Evolutionary conservation across 257 asterid genomes (phyloP), one percentile per base, ranked within the genome.

Genomic region (Cruciata laevipes): DNA sequence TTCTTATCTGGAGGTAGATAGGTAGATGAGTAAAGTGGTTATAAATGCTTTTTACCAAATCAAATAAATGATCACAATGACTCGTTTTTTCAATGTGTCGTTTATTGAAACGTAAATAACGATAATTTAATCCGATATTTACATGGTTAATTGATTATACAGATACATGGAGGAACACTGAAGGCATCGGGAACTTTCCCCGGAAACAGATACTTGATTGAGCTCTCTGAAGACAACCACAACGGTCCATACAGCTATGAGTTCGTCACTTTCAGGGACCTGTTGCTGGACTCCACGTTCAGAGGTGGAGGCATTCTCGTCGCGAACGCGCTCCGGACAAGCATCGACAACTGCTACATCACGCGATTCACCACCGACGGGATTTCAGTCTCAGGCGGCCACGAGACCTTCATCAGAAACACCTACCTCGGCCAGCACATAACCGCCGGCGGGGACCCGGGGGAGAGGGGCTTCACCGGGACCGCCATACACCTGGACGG

Each of bases 81-180:
- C n/a, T n/a, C n/a, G n/a, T n/a, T n/a, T n/a, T n/a, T n/a, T n/a
- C n/a, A n/a, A 33, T 33, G 38, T 33, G 47, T 2, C 14, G 3
- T 38, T 38, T 38, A n/a, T 38, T 38, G 47, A 6, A 38, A 7
- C 47, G 1, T 33, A 33, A 33, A 33, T 33, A 5, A 33, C 38
- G 38, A 33, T 33, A 33, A n/a, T n/a, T n/a, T n/a, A n/a, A n/a
- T n/a, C n/a, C n/a, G n/a, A n/a, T n/a, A n/a, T n/a, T n/a, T n/a
- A n/a, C n/a, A n/a, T n/a, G n/a, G n/a, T n/a, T 13, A 13, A 4
- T 35, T 2, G n/a, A 13, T 7, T 11, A 13, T 13, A 64, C 85
- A 94, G 99, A 88, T 90, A 12, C 91, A 86, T 5, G 96, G 97
- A 66, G 99, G 99, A 23, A 77, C 99, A 24, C 69, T 93, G 11